These are phyloP conservation scores for Limnanthes douglasii DNA, from an alignment of 345 rosid species.

Conservation along the genomic window DNA sequence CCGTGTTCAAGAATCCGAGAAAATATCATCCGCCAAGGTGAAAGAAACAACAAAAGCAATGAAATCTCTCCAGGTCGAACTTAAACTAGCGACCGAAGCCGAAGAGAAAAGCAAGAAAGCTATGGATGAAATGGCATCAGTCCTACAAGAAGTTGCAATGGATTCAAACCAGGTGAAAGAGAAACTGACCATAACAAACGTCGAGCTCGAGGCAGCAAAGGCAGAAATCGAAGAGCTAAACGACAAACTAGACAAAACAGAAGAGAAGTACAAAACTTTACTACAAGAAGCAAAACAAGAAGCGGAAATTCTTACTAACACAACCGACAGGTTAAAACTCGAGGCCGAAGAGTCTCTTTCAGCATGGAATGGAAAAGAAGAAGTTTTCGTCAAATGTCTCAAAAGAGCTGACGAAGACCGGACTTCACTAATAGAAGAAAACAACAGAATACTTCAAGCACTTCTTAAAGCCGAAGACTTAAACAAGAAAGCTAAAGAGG, in stretches of 20 bases:
- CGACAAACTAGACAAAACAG: slow-evolving; percentile 14
- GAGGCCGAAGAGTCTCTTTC: slow-evolving; percentile 68
- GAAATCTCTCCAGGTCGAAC: slow-evolving; percentile 21
- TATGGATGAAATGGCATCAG: slow-evolving; percentile 75
- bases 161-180: slow-evolving; percentile 37
- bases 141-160: slow-evolving; percentile 61
- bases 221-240: slow-evolving; percentile 20
- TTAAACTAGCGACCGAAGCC: slow-evolving; percentile 34
- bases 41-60: slow-evolving; percentile 20
- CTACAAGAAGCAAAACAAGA: slow-evolving; percentile 34
- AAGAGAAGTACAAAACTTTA: slow-evolving; percentile 14
- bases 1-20: slow-evolving; percentile 21
- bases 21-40: slow-evolving; percentile 12
- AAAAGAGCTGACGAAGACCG: slow-evolving; percentile 66
- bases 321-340: slow-evolving; percentile 39
- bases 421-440: slow-evolving; percentile 29
- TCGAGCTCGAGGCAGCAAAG: slow-evolving; percentile 26
- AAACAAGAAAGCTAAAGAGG: slow-evolving; percentile 35
- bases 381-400: slow-evolving; percentile 49
- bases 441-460: slow-evolving; percentile 25
- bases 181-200: slow-evolving; percentile 21
- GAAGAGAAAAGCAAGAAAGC: slow-evolving; percentile 77
- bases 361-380: slow-evolving; percentile 82
- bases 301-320: slow-evolving; percentile 36
- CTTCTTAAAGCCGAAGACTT: slow-evolving; percentile 26